Evolutionary conservation across 192 early-diverging fungal species (phyloP), one percentile per base, ranked within the genome.

Genomic region (Backusella tarrabulga): DNA sequence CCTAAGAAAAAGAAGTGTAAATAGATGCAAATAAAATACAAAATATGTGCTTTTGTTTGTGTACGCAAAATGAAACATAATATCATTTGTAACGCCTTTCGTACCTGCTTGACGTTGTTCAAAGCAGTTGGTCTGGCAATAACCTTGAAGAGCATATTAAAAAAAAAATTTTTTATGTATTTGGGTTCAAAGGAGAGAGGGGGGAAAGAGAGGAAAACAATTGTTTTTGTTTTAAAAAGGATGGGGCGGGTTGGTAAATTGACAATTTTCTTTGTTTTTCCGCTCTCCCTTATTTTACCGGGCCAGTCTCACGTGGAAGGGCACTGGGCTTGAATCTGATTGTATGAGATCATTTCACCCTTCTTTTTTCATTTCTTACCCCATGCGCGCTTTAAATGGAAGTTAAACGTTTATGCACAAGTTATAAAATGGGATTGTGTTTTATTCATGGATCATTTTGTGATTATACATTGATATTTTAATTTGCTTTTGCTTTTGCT

Each of bases 121-220:
- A 73, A 19, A 41, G 35, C 17, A 78, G 77, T 35, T 42, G 77
- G 77, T 68, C 72, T 73, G 32, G 77, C 19, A 41, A 74, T 68
- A 52, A 74, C 72, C 44, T 79, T 73, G 42, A 72, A 40, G 68
- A 79, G 77, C 77, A 79, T 78, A 60, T 54, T 71, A 34, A 35
- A 35, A 36, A 44, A 36, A 71, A 40, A 40, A 44, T 66, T 63
- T 67, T 67, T 34, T 15, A 35, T 34, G 32, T 68, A 19, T 68
- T 68, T 68, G 32, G 26, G 15, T 35, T 41, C 23, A 71, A 77
- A 72, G 36, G 42, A 46, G 32, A 34, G 50, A 23, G n/a, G 68
- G 56, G 44, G 11, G 34, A 44, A 67, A 70, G 42, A 70, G 4
- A 44, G 23, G 32, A 42, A 42, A 54, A 73, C 21, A 34, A 72